Conservation (phyloP, 352 stramenopile species). For the Phytophthora citricola region DNA sequence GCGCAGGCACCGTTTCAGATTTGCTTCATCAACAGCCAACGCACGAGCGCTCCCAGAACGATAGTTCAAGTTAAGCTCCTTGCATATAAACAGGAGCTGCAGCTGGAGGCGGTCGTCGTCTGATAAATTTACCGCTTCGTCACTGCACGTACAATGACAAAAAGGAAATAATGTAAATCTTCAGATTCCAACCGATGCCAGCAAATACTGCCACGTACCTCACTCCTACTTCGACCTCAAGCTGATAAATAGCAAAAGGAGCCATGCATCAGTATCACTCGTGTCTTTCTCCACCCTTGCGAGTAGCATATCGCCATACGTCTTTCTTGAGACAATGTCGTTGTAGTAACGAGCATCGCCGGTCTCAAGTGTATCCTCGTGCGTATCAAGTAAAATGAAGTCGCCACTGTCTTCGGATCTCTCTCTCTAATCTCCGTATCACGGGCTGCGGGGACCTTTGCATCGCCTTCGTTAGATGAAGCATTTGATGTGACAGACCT, state of each 20-base stretch:
- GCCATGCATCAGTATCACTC: conserved; percentile 48
- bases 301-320: conserved; percentile 34
- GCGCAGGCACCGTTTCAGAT: conserved; percentile 41
- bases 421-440: neutral
- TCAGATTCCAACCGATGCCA: neutral
- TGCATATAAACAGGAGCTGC: conserved; percentile 39
- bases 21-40: conserved; percentile 30
- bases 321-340: conserved; percentile 21
- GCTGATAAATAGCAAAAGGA: conserved; percentile 59
- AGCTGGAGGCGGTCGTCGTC: conserved; percentile 27
- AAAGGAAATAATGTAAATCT: conserved; percentile 1
- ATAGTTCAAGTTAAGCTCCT: conserved; percentile 30
- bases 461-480: conserved; percentile 5
- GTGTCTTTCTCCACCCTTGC: conserved; percentile 36
- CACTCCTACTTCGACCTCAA: conserved; percentile 46
- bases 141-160: conserved; percentile 23
- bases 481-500: neutral
- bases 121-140: conserved; percentile 35
- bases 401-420: conserved; percentile 4
- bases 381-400: conserved; percentile 31
- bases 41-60: conserved; percentile 2
- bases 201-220: conserved; percentile 35
- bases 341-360: conserved; percentile 46
- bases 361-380: conserved; percentile 13
- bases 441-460: neutral